Base-by-base conservation (phyloP, 2,329 filamentous ascomycete genomes). In the Talaromyces sp. region DNA sequence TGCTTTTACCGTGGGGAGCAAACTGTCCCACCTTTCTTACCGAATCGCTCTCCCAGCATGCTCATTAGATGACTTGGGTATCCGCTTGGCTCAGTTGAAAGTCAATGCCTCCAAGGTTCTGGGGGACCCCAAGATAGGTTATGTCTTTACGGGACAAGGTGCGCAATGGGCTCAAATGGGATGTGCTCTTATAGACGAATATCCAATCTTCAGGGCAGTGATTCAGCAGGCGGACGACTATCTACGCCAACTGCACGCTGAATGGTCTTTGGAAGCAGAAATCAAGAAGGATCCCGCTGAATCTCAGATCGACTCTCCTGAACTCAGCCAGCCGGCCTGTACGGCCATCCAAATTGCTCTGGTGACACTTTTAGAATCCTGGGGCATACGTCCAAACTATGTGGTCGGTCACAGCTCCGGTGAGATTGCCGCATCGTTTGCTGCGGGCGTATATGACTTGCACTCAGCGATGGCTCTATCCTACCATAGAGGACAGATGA, bases 1-100 rank as follows among this genome's bases (percentile, higher is more conserved):
- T 49, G 70, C 69, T 17, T 71, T 73, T 39, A 74, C 71, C 4
- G 41, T 73, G 25, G 71, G 72, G 9, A 70, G 63, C 54, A 72
- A 70, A 58, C 19, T 71, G 33, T 73, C 72, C 6, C 69, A 72
- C 19, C 69, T 73, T 11, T 67, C 72, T 11, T 71, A 72, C 33
- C 69, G 72, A 49, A 65, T 73, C 39, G 71, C 69, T 5, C 27
- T 73, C 11, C 50, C 64, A 25, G 50, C 64, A 1, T 25, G 35
- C 22, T 66, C 64, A 27, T 35, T 66, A 11, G 64, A 66, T 68
- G 76, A 0, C 73, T 73, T 64, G 22, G 63, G 63, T 5, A 62
- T 62, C 3, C 49, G 50, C 17, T 56, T 65, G 13, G 63, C 59
- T 6, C 70, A 70, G 57, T 31, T 72, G 25, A 72, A 72, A 52